Percentiles rank a stretch among this genome's conserved stretches.
Conservation (phyloP, 768 basidiomycete species). For the Sarcomyxa edulis region DNA sequence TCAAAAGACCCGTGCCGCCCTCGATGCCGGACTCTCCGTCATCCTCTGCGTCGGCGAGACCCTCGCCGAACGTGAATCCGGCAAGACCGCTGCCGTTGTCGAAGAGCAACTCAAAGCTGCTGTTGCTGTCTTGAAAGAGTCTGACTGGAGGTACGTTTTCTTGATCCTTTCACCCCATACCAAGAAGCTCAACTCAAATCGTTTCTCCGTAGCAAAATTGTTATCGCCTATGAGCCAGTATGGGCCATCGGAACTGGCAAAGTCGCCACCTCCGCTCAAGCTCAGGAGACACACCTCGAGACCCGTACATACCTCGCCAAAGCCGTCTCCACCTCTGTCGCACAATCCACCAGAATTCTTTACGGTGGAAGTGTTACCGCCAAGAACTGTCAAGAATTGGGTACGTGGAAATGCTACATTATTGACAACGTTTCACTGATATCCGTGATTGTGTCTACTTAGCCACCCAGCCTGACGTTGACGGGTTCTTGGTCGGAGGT, state of each 20-base stretch:
- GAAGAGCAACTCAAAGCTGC: constrained; percentile 78
- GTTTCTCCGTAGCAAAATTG: constrained; percentile 58
- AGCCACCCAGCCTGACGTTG: constrained; percentile 81
- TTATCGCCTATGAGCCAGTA: constrained; percentile 95
- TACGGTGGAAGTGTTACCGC: constrained; percentile 95
- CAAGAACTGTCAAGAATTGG: constrained; percentile 82
- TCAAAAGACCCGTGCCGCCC: constrained; percentile 78
- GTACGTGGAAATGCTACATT: constrained; percentile 47
- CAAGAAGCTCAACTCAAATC: neutral
- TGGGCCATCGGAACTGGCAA: constrained; percentile 99
- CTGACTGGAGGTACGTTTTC: constrained; percentile 72
- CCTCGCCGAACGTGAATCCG: constrained; percentile 78
- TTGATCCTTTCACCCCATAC: neutral
- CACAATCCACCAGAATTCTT: constrained; percentile 76
- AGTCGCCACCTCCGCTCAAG: constrained; percentile 88
- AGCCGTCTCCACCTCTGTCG: constrained; percentile 63
- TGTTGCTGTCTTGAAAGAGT: constrained; percentile 51
- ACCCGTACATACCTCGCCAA: constrained; percentile 71
- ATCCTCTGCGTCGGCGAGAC: constrained; percentile 98
- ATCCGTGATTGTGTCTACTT: constrained; percentile 2
- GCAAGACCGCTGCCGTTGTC: constrained; percentile 74
- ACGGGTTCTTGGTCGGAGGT: constrained; percentile 97
- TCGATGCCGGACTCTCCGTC: constrained; percentile 71
- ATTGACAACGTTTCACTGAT: neutral
- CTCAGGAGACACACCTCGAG: constrained; percentile 85